Evolutionary conservation across 352 stramenopile genomes (phyloP), one percentile per base, ranked within the genome.

Genomic region (Phytophthora hibernalis): DNA sequence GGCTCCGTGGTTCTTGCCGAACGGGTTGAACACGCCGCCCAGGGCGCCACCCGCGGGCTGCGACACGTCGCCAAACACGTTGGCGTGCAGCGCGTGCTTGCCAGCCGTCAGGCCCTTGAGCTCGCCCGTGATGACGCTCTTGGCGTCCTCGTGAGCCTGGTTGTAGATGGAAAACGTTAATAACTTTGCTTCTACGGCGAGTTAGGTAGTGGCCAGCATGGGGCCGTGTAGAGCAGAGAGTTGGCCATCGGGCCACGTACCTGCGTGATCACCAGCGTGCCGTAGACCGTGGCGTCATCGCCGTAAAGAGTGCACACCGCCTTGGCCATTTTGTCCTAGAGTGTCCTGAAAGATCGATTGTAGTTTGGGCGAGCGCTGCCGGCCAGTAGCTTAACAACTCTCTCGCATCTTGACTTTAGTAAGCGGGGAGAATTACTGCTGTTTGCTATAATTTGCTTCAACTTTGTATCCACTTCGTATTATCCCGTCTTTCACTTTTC

Each of bases 11-110:
- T 97, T 98, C 82, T 98, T 98, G 84, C 96, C 96, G 78, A 99
- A 99, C 50, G 96, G 97, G 82, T 99, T 99, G 85, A 99, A 99
- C 49, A 98, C 97, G 52, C 92, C 89, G 53, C 96, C 96, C 54
- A 92, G 85, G 13, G 83, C 78, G 26, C 70, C 79, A 57, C 83
- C 84, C 6, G 79, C 77, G 0, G 82, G 69, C 71, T 98, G 85
- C 40, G 89, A 96, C 47, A 99, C 85, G 68, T 99, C 96, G 33
- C 96, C 96, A 72, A 98, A 99, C 30, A 97, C 87, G 78, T 98
- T 97, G 49, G 99, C 85, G 67, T 98, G 91, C 61, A 99, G 76
- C 30, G 95, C 97, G 79, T 99, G 97, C 79, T 98, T 98, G 58
- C 96, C 96, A 18, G 82, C 61, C 38, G 76, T 54, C 26, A 96